Evolutionary conservation across 352 stramenopile species (phyloP), one percentile per base, ranked within the genome.

Genomic region (Phytophthora agathidicida): DNA sequence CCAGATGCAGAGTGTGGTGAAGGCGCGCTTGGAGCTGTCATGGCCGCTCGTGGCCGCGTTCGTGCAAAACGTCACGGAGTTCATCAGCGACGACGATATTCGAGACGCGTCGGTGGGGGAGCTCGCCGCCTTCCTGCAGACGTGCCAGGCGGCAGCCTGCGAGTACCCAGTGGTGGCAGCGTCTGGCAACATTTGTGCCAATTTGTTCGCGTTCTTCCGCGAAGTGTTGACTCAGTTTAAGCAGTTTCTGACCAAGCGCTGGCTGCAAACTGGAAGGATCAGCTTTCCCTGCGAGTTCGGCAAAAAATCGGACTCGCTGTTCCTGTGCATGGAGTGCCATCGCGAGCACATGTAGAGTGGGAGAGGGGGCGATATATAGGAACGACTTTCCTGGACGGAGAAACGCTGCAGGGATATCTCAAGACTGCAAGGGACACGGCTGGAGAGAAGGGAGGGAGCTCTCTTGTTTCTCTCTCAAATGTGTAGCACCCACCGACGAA

Each of bases 271-370:
- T 14, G 71, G 69, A n/a, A 68, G 73, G 20, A 89, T 92, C 51
- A 63, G 75, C 48, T 89, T 86, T 41, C 80, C 83, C 23, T 92
- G 83, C 54, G 83, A 92, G 43, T 92, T 92, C 55, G 83, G 83
- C 57, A 90, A 92, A 39, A 92, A 90, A 56, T 90, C 80, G 10
- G 68, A 80, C 45, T 77, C 60, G 37, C 71, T 92, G 27, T 92
- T 92, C 51, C 71, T 92, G 17, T 92, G 83, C 60, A 92, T 92
- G 83, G 83, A 92, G 57, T 92, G 83, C 70, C 83, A 92, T 65
- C 80, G 80, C 31, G 83, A 92, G 66, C 83, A 92, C 57, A 68
- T 81, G 63, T 91, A 68, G 32, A 24, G 9, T 22, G 27, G 44
- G n/a, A 3, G 43, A 45, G 7, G 13, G n/a, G 23, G 36, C 9